These are phyloP conservation scores for Trichoderma pleuroti DNA, from an alignment of 2,329 filamentous ascomycete species.

Conservation along the genomic window DNA sequence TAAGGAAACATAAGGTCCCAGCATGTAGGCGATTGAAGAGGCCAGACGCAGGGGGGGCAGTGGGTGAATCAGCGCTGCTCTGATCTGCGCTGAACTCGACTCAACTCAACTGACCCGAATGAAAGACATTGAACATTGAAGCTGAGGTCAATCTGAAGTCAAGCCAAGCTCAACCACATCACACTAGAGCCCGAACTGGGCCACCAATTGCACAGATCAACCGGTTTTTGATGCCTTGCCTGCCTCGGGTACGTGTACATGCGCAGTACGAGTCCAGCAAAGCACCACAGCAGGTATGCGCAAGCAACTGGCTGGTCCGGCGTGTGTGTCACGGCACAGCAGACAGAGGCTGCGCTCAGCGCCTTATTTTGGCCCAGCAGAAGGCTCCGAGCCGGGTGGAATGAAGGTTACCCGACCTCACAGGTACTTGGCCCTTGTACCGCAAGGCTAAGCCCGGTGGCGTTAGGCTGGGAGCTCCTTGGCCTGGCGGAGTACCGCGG, in stretches of 20 bases:
- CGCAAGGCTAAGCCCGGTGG: neutral
- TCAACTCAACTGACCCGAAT: neutral
- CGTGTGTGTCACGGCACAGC: neutral
- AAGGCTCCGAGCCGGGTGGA: constrained; percentile 2
- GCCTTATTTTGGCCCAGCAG: neutral
- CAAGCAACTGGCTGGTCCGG: neutral
- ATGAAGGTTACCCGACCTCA: constrained; percentile 2
- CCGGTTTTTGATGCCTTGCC: neutral
- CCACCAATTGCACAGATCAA: neutral
- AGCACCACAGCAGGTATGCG: neutral
- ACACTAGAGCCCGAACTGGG: neutral
- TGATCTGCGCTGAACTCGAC: neutral
- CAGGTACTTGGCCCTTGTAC: constrained; percentile 6
- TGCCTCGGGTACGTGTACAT: neutral
- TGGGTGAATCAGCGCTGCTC: neutral
- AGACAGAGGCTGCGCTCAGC: neutral
- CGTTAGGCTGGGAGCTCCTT: constrained; percentile 18
- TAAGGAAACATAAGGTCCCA: neutral
- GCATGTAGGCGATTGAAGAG: neutral
- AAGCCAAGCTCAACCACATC: neutral
- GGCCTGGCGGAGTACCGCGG: constrained; percentile 13
- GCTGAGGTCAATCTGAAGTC: neutral
- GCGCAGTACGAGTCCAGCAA: neutral
- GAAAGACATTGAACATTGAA: too few species aligned
- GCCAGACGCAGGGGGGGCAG: neutral